These are phyloP conservation scores for Hericium coralloides DNA, from an alignment of 768 basidiomycete species.

Conservation along the genomic window DNA sequence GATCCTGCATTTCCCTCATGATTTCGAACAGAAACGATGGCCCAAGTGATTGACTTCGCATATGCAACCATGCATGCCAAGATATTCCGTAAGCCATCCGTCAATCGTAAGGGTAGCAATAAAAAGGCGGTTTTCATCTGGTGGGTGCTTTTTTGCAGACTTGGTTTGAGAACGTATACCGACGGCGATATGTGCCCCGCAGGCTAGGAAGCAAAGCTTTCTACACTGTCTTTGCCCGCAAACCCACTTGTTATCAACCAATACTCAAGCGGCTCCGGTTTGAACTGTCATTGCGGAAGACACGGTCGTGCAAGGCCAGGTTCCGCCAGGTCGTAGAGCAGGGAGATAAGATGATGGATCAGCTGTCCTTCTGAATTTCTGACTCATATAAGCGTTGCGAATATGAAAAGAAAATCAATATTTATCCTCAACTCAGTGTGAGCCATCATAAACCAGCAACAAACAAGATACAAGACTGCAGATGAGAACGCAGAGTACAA, in stretches of 20 bases:
- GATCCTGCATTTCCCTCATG: not conserved
- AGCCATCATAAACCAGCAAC: too few species aligned
- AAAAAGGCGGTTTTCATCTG: too few species aligned
- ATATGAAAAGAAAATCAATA: not conserved
- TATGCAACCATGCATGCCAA: conserved; percentile 44
- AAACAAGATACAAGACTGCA: too few species aligned
- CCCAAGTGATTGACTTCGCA: conserved; percentile 49
- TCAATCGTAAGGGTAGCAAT: not conserved
- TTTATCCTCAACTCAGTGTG: too few species aligned
- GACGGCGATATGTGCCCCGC: conserved; percentile 28
- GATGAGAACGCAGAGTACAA: too few species aligned
- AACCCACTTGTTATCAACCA: conserved; percentile 37
- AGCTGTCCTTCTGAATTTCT: conserved; percentile 16
- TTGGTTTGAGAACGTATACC: conserved; percentile 11
- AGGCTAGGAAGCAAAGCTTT: conserved; percentile 86
- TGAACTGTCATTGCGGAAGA: conserved; percentile 40
- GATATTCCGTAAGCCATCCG: conserved; percentile 31
- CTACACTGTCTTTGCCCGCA: conserved; percentile 48
- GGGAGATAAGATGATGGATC: conserved; percentile 24
- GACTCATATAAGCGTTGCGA: not conserved
- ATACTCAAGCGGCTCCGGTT: conserved; percentile 41
- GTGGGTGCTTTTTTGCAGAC: too few species aligned
- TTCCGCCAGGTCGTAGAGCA: conserved; percentile 43
- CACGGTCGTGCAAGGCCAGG: conserved; percentile 31
- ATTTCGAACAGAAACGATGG: conserved; percentile 43